Evolutionary conservation across 1,139 yeast species (phyloP).

Genomic region (Diutina siamensis): DNA sequence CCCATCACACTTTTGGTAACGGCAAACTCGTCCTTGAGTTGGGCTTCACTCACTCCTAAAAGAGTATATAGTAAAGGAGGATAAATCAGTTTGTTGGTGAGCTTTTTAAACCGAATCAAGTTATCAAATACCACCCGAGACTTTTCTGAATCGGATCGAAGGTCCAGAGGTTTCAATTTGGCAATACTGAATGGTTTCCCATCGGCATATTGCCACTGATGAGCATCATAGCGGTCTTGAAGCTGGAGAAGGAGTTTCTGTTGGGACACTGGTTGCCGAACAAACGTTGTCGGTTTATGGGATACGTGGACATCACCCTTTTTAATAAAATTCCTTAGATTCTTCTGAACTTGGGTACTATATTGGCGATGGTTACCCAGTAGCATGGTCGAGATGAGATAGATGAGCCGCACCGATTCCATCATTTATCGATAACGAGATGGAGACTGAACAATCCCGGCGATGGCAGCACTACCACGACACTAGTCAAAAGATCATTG

Average conservation of each 20-base stretch:
- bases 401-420: neutral
- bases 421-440: too few relatives aligned
- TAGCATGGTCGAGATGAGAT: neutral
- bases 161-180: neutral
- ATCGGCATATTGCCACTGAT: slow-evolving; percentile 2
- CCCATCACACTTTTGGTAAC: slow-evolving; percentile 42
- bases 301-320: neutral
- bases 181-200: neutral
- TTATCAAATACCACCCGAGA: neutral
- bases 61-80: slow-evolving; percentile 24
- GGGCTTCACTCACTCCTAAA: slow-evolving; percentile 46
- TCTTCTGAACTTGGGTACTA: neutral
- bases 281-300: neutral
- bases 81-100: neutral
- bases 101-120: neutral
- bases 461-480: neutral
- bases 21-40: slow-evolving; percentile 42
- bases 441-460: neutral
- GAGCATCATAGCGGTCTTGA: slow-evolving; percentile 1
- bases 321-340: neutral
- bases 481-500: neutral
- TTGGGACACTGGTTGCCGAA: neutral
- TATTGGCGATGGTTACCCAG: neutral
- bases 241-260: neutral
- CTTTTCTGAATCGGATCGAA: neutral